Percentiles rank a stretch among this genome's conserved stretches.
These are phyloP conservation scores for Mallotus repandus DNA, from an alignment of 441 rosid genomes.

Conservation along the genomic window DNA sequence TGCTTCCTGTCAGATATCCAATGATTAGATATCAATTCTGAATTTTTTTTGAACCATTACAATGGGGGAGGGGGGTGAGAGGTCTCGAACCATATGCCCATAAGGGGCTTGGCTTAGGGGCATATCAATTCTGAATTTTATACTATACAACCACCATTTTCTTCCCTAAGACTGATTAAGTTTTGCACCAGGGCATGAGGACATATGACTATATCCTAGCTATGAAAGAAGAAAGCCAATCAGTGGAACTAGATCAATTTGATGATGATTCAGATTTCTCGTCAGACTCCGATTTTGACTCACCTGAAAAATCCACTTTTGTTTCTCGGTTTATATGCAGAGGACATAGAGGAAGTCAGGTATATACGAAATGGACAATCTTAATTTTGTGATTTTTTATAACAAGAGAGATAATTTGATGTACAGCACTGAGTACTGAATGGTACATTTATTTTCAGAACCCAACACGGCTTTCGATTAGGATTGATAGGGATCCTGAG, in stretches of 20 bases:
- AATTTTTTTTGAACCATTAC: no score
- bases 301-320: slow-evolving; percentile 64
- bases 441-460: slow-evolving; percentile 38
- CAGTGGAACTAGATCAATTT: slow-evolving; percentile 46
- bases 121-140: background rate
- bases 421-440: background rate
- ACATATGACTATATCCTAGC: slow-evolving; percentile 96
- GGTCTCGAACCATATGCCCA: no score
- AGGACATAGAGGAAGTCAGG: slow-evolving; percentile 56
- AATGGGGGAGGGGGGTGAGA: no score
- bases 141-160: no score
- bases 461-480: slow-evolving; percentile 57
- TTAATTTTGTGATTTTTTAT: slow-evolving; percentile 12
- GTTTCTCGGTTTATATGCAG: slow-evolving; percentile 67
- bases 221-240: slow-evolving; percentile 82
- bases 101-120: no score
- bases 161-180: background rate
- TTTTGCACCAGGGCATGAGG: slow-evolving; percentile 75
- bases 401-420: background rate
- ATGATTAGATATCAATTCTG: background rate
- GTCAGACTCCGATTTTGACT: slow-evolving; percentile 78
- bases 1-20: no score
- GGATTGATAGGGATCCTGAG: slow-evolving; percentile 62
- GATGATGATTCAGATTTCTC: slow-evolving; percentile 80
- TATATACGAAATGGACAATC: slow-evolving; percentile 15